Evolutionary conservation across 805 yeast genomes (phyloP).

Genomic region (Tetrapisispora fleetii): DNA sequence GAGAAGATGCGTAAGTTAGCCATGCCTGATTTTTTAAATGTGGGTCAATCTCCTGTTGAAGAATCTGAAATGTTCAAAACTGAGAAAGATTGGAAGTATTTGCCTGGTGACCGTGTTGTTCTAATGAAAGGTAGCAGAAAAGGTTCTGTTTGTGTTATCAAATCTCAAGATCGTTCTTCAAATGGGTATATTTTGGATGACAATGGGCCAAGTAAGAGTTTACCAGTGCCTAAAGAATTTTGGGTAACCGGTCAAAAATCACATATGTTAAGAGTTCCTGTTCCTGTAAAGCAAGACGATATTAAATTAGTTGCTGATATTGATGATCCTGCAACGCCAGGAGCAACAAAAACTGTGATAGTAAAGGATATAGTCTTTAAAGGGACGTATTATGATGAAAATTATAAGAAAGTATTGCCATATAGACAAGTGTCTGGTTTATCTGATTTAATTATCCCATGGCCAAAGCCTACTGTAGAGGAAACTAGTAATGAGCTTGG

Average conservation of each 20-base stretch:
- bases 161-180: slow-evolving; percentile 46
- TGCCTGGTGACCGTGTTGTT: slow-evolving; percentile 71
- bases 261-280: slow-evolving; percentile 64
- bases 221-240: slow-evolving; percentile 58
- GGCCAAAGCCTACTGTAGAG: slow-evolving; percentile 64
- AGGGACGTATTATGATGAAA: slow-evolving; percentile 65
- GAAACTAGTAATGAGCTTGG: slow-evolving; percentile 41
- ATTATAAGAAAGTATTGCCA: slow-evolving; percentile 65
- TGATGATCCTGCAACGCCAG: slow-evolving; percentile 46
- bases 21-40: slow-evolving; percentile 29
- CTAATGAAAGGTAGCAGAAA: slow-evolving; percentile 57
- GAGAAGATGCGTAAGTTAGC: slow-evolving; percentile 25
- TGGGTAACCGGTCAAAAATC: slow-evolving; percentile 67
- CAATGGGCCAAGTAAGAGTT: slow-evolving; percentile 52
- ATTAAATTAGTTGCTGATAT: slow-evolving; percentile 73
- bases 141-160: slow-evolving; percentile 66
- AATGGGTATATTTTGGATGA: slow-evolving; percentile 59
- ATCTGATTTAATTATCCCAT: slow-evolving; percentile 65
- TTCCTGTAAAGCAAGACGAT: slow-evolving; percentile 46
- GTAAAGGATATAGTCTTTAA: slow-evolving; percentile 62
- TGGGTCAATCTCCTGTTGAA: slow-evolving; percentile 24
- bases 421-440: slow-evolving; percentile 66
- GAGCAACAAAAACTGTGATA: slow-evolving; percentile 58
- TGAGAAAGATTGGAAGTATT: slow-evolving; percentile 47
- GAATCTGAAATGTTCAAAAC: slow-evolving; percentile 30